A percentile compares a stretch with the other conserved stretches of the same genome.
These are phyloP conservation scores for Scheffersomyces amazonensis DNA, from an alignment of 805 yeast species.

Conservation along the genomic window DNA sequence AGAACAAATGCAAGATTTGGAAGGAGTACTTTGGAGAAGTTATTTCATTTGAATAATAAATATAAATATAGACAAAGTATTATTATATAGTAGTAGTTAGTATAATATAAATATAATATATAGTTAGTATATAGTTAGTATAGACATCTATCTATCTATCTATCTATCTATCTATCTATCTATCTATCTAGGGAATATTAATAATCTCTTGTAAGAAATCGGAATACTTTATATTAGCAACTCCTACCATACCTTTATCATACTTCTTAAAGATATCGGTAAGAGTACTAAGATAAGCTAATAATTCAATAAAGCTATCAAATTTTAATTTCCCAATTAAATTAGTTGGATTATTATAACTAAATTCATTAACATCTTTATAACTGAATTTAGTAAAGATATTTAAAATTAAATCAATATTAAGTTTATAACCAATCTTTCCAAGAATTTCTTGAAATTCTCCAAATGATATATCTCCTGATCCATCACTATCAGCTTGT, in stretches of 20 bases:
- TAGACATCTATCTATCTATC: not conserved
- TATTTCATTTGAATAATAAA: slow-evolving; percentile 60
- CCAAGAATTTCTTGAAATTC: slow-evolving; percentile 61
- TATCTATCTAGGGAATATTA: not conserved
- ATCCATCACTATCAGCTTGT: slow-evolving; percentile 56
- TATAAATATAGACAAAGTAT: not conserved
- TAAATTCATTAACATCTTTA: slow-evolving; percentile 24
- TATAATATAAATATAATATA: not conserved
- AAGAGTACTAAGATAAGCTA: slow-evolving; percentile 71
- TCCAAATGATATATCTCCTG: slow-evolving; percentile 60
- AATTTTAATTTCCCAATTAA: slow-evolving; percentile 55
- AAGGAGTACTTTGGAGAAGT: slow-evolving; percentile 91
- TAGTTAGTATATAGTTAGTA: not conserved
- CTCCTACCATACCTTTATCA: slow-evolving; percentile 72
- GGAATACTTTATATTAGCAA: slow-evolving; percentile 62
- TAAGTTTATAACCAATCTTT: slow-evolving; percentile 64
- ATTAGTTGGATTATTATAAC: slow-evolving; percentile 14
- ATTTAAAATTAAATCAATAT: slow-evolving; percentile 53
- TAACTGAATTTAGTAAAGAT: slow-evolving; percentile 55
- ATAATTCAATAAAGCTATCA: slow-evolving; percentile 77
- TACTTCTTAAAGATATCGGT: slow-evolving; percentile 77
- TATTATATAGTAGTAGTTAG: not conserved
- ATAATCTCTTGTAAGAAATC: slow-evolving; percentile 43
- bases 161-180: not conserved
- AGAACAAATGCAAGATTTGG: slow-evolving; percentile 84